Base-by-base conservation (phyloP, 2,329 filamentous ascomycete species). In the Penicillium digitatum region DNA sequence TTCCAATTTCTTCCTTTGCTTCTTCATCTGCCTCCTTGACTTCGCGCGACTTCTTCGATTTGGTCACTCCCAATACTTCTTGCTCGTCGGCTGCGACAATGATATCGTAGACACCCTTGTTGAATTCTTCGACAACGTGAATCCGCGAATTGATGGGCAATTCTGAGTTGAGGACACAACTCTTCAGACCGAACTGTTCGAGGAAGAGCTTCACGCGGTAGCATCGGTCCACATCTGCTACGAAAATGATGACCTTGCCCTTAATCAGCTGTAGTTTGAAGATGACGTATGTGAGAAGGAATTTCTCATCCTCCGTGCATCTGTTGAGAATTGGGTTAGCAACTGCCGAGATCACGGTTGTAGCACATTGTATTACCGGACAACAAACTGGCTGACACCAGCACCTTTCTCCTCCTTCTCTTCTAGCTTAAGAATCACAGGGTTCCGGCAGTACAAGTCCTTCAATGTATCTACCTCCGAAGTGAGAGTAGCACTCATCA, bases 291-390 rank as follows among this genome's bases (percentile, higher is more conserved):
- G 88, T 85, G 40, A 99, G 77, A 35, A 99, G 77, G 68, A 97
- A 99, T 70, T 99, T 99, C 67, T 97, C 94, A 62, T 97, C 93
- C 74, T 99, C 94, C n/a, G 84, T 90, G 63, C 91, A 95, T 69
- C 84, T 87, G 51, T 31, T 20, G 42, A 31, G 32, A 46, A 8
- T 46, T 12, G 20, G 16, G 26, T 67, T 59, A 65, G 53, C 11
- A 52, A 49, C 32, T 65, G 35, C 69, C 64, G 45, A 53, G 35
- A 49, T 52, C 39, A 20, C 31, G 7, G 26, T 1, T 37, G 2
- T n/a, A 14, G 35, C 14, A 43, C 32, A 29, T 8, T 34, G 46
- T 67, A 80, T 60, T 75, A 88, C 81, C 87, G 90, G 61, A 96
- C 88, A 29, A 92, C 85, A 68, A 91, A 96, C 75, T 97, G 94